Base-by-base conservation (phyloP, 2,329 filamentous ascomycete species). In the Aspergillus sp. region DNA sequence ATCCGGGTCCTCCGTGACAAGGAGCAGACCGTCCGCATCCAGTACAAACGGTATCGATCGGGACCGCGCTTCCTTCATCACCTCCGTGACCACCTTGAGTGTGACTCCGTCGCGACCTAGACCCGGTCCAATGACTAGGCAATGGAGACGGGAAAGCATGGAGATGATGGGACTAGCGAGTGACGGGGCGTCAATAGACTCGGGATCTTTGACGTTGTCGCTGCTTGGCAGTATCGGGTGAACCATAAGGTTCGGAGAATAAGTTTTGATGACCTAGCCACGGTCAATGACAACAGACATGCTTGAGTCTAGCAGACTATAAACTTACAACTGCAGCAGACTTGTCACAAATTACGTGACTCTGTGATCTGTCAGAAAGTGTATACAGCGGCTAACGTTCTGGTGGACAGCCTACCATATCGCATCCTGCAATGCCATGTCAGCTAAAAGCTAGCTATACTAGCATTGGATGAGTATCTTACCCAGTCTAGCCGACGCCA, bases 241-340 rank as follows among this genome's bases (percentile, higher is more conserved):
- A 10, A 99, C 95, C 94, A 99, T 99, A 27, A 99, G 83, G 75
- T 98, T 97, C 2, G 95, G 95, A 19, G 93, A 97, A 81, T 98
- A 99, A 3, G 92, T 91, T 81, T 99, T 99, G 79, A 99, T 96
- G 39, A 97, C 93, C 71, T 81, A 73, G n/a, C 8, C 17, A 11
- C 6, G 10, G 11, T 25, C 15, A 10, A 36, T 55, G 15, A 36
- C 44, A 23, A 42, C 15, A 19, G 23, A 36, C 30, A 8, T 36
- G 25, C 21, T 49, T 58, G 10, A 5, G 47, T 3, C 10, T 41
- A 8, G 15, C 32, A 27, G 32, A 36, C 2, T 36, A 2, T 11
- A 30, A 36, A 62, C 70, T 52, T 75, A 78, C 77, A 52, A 86
- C 83, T 50, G 85, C 92, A 2, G 95, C 95, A 57, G 86, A 89